Evolutionary conservation across 768 basidiomycete genomes (phyloP).

Genomic region (Boletellus ananiceps): DNA sequence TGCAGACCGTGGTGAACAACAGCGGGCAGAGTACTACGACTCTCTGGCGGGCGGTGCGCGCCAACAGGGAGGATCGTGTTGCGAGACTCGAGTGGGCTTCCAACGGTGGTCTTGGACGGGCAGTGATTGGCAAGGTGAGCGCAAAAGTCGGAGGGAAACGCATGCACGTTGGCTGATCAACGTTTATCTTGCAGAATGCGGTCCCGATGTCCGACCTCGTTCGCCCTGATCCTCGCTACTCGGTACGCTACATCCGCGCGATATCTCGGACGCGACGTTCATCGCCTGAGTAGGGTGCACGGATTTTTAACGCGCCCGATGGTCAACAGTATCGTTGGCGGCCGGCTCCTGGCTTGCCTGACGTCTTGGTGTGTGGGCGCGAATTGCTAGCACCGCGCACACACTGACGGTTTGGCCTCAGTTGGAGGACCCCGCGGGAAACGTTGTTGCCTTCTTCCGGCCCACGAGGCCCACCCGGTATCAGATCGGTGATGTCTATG

Average conservation of each 20-base stretch:
- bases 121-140: slow-evolving; percentile 77
- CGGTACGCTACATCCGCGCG: slow-evolving; percentile 41
- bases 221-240: slow-evolving; percentile 57
- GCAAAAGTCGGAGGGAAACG: slow-evolving; percentile 9
- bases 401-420: slow-evolving; percentile 29
- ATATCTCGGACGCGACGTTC: slow-evolving; percentile 10
- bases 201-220: slow-evolving; percentile 82
- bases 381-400: background rate
- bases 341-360: slow-evolving; percentile 53
- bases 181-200: slow-evolving; percentile 49
- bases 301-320: slow-evolving; percentile 79
- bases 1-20: slow-evolving; percentile 57
- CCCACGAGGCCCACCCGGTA: slow-evolving; percentile 74
- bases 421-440: slow-evolving; percentile 69
- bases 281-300: slow-evolving; percentile 44
- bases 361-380: slow-evolving; percentile 51
- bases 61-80: slow-evolving; percentile 83
- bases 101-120: slow-evolving; percentile 78
- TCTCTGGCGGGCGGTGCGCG: slow-evolving; percentile 74
- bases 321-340: slow-evolving; percentile 79
- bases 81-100: slow-evolving; percentile 86
- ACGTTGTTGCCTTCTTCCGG: slow-evolving; percentile 75
- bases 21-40: slow-evolving; percentile 72
- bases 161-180: slow-evolving; percentile 23
- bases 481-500: slow-evolving; percentile 82